Conservation (phyloP, 2,329 filamentous ascomycete genomes). For the Trichoderma sp. region DNA sequence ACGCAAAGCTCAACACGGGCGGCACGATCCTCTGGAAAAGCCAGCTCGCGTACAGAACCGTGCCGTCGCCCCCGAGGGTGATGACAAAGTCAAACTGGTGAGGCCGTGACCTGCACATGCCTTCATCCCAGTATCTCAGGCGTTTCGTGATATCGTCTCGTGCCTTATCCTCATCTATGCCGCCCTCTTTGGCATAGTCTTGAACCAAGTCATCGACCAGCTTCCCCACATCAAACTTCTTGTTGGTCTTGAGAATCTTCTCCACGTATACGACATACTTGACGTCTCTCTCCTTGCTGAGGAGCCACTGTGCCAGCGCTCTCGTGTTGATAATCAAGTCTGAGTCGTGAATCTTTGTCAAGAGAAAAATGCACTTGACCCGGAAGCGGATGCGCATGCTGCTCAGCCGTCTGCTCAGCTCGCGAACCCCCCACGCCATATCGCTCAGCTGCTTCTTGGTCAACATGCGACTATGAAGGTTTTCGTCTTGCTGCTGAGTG, state of each 20-base stretch:
- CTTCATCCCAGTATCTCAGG: constrained; percentile 79
- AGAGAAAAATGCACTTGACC: constrained; percentile 79
- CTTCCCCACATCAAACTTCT: constrained; percentile 71
- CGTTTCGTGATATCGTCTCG: constrained; percentile 48
- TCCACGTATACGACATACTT: constrained; percentile 83
- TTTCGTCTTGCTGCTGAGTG: constrained; percentile 30
- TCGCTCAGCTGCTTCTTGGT: constrained; percentile 95
- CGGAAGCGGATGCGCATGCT: constrained; percentile 80
- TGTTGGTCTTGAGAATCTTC: constrained; percentile 68
- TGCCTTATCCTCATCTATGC: constrained; percentile 38
- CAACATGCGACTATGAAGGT: constrained; percentile 68
- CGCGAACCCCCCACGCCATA: constrained; percentile 94
- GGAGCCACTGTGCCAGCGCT: constrained; percentile 77
- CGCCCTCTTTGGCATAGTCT: constrained; percentile 42
- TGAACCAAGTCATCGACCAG: constrained; percentile 63
- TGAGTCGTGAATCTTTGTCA: constrained; percentile 90
- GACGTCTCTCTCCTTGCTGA: constrained; percentile 67
- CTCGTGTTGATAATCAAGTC: constrained; percentile 75
- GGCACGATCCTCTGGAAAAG: constrained; percentile 94
- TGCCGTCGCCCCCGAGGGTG: constrained; percentile 93
- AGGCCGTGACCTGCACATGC: constrained; percentile 74
- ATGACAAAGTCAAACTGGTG: constrained; percentile 94
- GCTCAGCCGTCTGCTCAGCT: constrained; percentile 82
- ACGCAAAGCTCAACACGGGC: constrained; percentile 85
- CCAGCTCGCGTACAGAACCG: constrained; percentile 94